Base-by-base conservation (phyloP, 352 stramenopile genomes). In the Phytopythium oedochilum region DNA sequence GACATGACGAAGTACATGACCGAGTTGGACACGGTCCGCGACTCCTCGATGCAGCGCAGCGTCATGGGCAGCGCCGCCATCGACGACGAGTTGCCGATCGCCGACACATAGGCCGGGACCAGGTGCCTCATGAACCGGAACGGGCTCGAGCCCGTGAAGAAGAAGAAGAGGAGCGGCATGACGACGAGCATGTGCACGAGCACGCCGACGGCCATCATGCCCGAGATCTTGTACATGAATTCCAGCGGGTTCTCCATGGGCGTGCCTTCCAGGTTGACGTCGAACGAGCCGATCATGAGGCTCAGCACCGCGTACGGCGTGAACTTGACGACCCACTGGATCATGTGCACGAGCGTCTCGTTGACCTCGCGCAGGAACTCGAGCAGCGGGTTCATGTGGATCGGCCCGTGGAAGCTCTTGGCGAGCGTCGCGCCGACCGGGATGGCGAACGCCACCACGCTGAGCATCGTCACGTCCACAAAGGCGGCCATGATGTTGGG, bases 351-450 rank as follows among this genome's bases (percentile, higher is more conserved):
- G 32, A 94, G 76, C 49, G 79, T 83, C 60, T 88, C 76, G 57
- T 94, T 90, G 23, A 92, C 63, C 31, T 94, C 78, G 15, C 81
- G 67, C 17, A 92, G 73, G 61, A 94, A 88, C 51, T 92, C 77
- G 20, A 94, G 65, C 23, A 94, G 52, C 46, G 81, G 78, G 73
- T 92, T 89, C 51, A 90, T 70, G 25, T 83, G 70, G 18, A 85
- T 65, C 10, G 75, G 80, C 0, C 78, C 81, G 59, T 88, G 72
- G 63, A 90, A 89, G 57, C 79, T 89, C 54, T 71, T 75, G 25
- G 78, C 74, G 49, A 92, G 60, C 22, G 68, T 81, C 22, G 84
- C 69, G 45, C 82, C 84, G 44, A 82, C 66, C 10, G 80, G 74
- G 32, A 91, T 64, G 23, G 82, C 79, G 53, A 92, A 89, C 3